phyloP scores from a whole-genome alignment of 1,284 basidiomycete species.

The Thecaphora thlaspeos region DNA sequence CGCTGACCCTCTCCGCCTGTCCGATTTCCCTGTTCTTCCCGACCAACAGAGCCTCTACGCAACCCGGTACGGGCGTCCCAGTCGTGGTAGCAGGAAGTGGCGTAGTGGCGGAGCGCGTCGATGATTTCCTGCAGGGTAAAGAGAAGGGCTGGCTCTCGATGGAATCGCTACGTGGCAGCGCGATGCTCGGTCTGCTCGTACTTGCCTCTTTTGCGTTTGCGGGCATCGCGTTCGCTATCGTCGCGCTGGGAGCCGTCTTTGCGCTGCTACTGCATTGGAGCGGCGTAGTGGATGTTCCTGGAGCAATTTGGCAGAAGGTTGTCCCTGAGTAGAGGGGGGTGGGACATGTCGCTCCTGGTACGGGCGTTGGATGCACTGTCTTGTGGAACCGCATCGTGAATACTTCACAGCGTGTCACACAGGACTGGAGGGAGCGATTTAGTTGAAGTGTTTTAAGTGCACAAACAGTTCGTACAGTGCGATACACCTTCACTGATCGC shows the following conservation, averaged over 20 bases:
- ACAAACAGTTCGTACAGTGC: too few relatives aligned
- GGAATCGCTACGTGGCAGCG: slow-evolving; percentile 26
- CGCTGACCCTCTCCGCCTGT: too few relatives aligned
- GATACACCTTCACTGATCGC: too few relatives aligned
- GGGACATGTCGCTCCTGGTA: too few relatives aligned
- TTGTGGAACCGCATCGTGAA: too few relatives aligned
- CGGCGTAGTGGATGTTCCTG: slow-evolving; percentile 29
- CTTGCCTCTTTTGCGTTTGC: slow-evolving; percentile 15
- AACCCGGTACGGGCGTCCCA: slow-evolving; percentile 58
- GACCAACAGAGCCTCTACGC: slow-evolving; percentile 56
- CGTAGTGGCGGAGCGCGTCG: slow-evolving; percentile 37
- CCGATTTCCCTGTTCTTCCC: too few relatives aligned
- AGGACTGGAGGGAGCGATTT: too few relatives aligned
- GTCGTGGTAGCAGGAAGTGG: slow-evolving; percentile 49
- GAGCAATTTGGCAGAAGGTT: slow-evolving; percentile 19
- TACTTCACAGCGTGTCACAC: too few relatives aligned
- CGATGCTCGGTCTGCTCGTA: slow-evolving; percentile 16
- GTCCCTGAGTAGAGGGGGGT: slow-evolving; percentile 33
- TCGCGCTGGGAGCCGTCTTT: slow-evolving; percentile 17
- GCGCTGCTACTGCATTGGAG: slow-evolving; percentile 19
- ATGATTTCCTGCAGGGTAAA: slow-evolving; percentile 19
- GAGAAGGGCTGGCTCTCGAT: slow-evolving; percentile 25
- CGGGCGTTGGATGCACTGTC: too few relatives aligned
- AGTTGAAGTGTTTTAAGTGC: too few relatives aligned
- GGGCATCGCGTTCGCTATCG: slow-evolving; percentile 16